Evolutionary conservation across 2,329 filamentous ascomycete genomes (phyloP).

Genomic region (Chaetomium olivaceum): DNA sequence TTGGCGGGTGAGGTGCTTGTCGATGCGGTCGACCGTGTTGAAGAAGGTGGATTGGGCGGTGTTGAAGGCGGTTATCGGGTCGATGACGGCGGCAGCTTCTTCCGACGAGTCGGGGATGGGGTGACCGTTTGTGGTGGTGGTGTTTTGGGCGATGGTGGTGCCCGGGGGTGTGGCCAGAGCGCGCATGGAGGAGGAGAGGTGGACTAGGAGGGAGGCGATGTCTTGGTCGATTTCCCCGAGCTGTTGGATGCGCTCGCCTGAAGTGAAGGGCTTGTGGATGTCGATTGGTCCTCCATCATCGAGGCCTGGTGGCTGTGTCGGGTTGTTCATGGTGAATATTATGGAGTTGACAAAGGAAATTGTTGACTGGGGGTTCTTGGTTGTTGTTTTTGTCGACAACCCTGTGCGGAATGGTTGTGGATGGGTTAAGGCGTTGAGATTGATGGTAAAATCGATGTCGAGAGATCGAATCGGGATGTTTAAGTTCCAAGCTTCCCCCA

Average conservation of each 20-base stretch:
- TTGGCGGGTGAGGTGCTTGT: conserved; percentile 72
- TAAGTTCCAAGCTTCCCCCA: not conserved
- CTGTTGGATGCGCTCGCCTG: conserved; percentile 77
- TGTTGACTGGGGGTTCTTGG: too few species aligned
- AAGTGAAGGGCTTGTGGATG: conserved; percentile 60
- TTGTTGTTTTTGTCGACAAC: not conserved
- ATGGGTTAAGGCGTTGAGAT: not conserved
- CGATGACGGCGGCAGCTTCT: conserved; percentile 47
- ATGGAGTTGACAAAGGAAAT: not conserved
- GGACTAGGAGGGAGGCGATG: conserved; percentile 47
- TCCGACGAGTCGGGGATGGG: conserved; percentile 36
- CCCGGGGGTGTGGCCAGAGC: conserved; percentile 55
- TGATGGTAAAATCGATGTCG: not conserved
- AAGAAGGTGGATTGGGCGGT: conserved; percentile 67
- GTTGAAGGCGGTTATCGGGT: conserved; percentile 59
- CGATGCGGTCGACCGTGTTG: conserved; percentile 69
- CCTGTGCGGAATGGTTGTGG: not conserved
- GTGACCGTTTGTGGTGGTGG: conserved; percentile 3
- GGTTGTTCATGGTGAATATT: conserved; percentile 22
- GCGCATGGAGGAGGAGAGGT: conserved; percentile 61
- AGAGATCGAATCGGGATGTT: not conserved
- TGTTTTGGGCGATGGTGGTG: conserved; percentile 1
- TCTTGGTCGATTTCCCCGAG: conserved; percentile 75
- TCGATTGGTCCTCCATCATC: conserved; percentile 21
- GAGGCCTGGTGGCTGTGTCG: not conserved